Evolutionary conservation across 805 yeast genomes (phyloP).

Genomic region (Candida awuae): DNA sequence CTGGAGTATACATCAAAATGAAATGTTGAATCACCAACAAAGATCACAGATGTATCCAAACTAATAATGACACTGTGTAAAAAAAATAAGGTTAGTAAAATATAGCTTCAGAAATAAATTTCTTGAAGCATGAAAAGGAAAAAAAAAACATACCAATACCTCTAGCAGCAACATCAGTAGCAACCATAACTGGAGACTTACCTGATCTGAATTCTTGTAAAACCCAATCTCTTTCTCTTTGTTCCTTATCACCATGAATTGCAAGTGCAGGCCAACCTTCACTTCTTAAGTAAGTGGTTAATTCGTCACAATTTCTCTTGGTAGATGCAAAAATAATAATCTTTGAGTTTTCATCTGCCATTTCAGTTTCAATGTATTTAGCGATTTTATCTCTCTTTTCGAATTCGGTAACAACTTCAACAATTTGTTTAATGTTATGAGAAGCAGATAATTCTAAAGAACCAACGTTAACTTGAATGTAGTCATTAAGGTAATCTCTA

Average conservation of each 20-base stretch:
- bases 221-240: conserved; percentile 98
- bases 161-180: conserved; percentile 99
- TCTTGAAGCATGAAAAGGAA: conserved; percentile 12
- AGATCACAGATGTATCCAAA: too few relatives aligned
- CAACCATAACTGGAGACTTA: conserved; percentile 94
- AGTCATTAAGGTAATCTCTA: conserved; percentile 82
- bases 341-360: conserved; percentile 64
- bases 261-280: conserved; percentile 99
- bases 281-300: conserved; percentile 81
- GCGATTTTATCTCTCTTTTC: conserved; percentile 90
- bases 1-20: too few relatives aligned
- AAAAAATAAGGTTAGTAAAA: not conserved
- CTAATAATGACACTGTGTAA: too few relatives aligned
- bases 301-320: conserved; percentile 94
- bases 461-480: conserved; percentile 95
- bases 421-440: conserved; percentile 88
- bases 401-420: conserved; percentile 84
- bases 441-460: conserved; percentile 94
- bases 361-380: conserved; percentile 76
- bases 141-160: conserved; percentile 85
- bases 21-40: too few relatives aligned
- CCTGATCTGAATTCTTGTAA: conserved; percentile 87
- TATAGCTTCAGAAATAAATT: not conserved
- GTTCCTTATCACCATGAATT: conserved; percentile 97
- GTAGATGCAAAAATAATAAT: conserved; percentile 90